Evolutionary conservation across 176 grass and related monocot species (phyloP).

Genomic region (Oryza coarctata): DNA sequence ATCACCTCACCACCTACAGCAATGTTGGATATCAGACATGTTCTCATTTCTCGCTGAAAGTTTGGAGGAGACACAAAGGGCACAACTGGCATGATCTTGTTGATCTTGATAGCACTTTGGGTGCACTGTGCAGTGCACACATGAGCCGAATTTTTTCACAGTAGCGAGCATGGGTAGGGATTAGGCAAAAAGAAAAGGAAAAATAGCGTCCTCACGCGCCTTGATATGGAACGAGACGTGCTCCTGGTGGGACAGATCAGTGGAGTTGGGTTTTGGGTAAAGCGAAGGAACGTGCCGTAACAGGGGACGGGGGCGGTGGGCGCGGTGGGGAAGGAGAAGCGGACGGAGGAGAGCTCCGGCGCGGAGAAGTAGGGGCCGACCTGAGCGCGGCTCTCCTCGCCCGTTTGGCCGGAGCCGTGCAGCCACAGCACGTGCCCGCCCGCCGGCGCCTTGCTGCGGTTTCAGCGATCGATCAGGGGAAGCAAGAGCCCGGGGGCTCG

Average conservation of each 20-base stretch:
- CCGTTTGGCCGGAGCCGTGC: slow-evolving; percentile 50
- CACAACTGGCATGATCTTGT: neutral
- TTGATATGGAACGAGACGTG: neutral
- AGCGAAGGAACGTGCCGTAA: slow-evolving; percentile 42
- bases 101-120: neutral
- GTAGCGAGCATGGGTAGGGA: neutral
- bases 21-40: neutral
- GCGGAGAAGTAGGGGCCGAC: slow-evolving; percentile 48
- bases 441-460: neutral
- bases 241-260: neutral
- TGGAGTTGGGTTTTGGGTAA: neutral
- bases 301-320: slow-evolving; percentile 30
- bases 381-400: slow-evolving; percentile 37
- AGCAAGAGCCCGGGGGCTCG: no score
- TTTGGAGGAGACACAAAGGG: neutral
- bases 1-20: slow-evolving; percentile 30
- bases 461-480: neutral
- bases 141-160: neutral
- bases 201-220: neutral
- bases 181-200: neutral
- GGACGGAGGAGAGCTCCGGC: slow-evolving; percentile 33
- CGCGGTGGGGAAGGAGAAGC: slow-evolving; percentile 60
- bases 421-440: slow-evolving; percentile 54
- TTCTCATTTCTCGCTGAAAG: neutral
- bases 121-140: neutral